These are phyloP conservation scores for Paraconiothyrium sp. DNA, from an alignment of 2,329 filamentous ascomycete species.

Conservation along the genomic window DNA sequence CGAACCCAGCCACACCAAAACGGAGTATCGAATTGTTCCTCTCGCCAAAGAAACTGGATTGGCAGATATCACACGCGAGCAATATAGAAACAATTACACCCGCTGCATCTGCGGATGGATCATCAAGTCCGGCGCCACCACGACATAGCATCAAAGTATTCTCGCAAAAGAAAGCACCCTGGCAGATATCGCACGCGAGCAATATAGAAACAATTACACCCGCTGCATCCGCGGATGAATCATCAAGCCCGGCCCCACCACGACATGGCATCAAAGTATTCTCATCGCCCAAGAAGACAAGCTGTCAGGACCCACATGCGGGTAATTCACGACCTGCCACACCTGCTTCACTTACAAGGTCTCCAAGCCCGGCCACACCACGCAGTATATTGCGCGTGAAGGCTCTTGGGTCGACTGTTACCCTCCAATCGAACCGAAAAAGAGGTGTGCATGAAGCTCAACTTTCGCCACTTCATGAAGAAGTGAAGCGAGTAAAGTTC, in stretches of 20 bases:
- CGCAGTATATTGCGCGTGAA: not conserved
- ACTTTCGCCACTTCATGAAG: not conserved
- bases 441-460: not conserved
- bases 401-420: not conserved
- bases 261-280: not conserved
- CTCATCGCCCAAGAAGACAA: not conserved
- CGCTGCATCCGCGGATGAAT: not conserved
- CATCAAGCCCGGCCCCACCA: not conserved
- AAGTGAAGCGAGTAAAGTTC: not conserved
- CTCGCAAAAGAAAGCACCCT: not conserved
- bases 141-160: not conserved
- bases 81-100: not conserved
- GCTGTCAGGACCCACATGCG: not conserved
- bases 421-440: not conserved
- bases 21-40: not conserved
- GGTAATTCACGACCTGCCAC: not conserved
- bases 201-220: not conserved
- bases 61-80: not conserved
- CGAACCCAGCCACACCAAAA: not conserved
- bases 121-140: not conserved
- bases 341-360: not conserved
- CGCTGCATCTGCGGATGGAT: not conserved
- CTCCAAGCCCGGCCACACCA: not conserved
- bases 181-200: not conserved
- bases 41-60: not conserved